Base-by-base conservation (phyloP, 139 green algal species). In the Chlamydomonas schloesseri region DNA sequence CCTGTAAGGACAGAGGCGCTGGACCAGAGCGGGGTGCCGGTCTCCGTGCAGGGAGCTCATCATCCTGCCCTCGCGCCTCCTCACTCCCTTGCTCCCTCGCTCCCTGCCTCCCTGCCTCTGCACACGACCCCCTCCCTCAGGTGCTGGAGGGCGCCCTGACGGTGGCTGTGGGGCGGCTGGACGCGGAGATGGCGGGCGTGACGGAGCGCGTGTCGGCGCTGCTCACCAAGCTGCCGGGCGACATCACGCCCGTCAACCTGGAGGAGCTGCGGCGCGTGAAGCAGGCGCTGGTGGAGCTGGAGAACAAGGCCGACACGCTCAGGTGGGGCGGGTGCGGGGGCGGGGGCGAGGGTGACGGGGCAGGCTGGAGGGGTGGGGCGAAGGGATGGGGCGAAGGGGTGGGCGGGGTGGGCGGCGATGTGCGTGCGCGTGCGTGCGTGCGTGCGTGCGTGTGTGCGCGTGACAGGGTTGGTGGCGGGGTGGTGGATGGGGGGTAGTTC, bases 221-320 rank as follows among this genome's bases (percentile, higher is more conserved):
- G 85, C 88, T 98, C 81, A 91, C 94, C 64, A 95, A 93, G 84
- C 92, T 99, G 90, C 96, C 96, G 15, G 78, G 87, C 0, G 94
- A 99, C 73, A 96, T 98, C 88, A 99, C 94, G 58, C 96, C 96
- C 13, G 87, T 96, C n/a, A 98, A 97, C 86, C 91, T 99, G 75
- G 97, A 99, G 89, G 96, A 98, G 93, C 93, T 99, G 82, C 94
- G 97, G 17, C 91, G 93, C 3, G 94, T 98, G 33, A 99, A 99
- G 91, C 91, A 95, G 69, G 81, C 93, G 50, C 93, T 98, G 67
- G 97, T 99, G 73, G 96, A 98, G 88, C 90, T 98, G 31, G 96
- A 98, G 85, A 88, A 90, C 81, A 97, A 96, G 89, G 93, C 94
- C 21, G 95, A 97, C 70, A 93, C 84, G 31, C 83, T 97, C 68